Base-by-base conservation (phyloP, 768 basidiomycete species). In the Tylopilus felleus region DNA sequence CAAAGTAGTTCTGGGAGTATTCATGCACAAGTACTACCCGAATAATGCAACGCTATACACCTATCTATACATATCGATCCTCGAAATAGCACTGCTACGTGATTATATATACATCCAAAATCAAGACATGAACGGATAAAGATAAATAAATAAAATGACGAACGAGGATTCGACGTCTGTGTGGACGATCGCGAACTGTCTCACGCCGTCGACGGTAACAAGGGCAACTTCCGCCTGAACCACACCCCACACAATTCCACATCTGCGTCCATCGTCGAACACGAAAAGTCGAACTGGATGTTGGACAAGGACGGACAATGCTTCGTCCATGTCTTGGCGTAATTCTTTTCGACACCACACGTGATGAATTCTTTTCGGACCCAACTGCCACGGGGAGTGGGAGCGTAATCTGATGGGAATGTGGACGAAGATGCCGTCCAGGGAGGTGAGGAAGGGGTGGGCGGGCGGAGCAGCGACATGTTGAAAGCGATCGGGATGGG, bases 281-380 rank as follows among this genome's bases (percentile, higher is more conserved):
- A 61, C 22, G 70, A 65, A 60, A 71, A 69, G 42, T 60, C 61
- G 27, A 69, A 69, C n/a, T 63, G 70, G 17, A 69, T 60, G 35
- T 69, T 63, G 12, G 47, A 53, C 28, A 69, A 19, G 4, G 68
- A 62, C 1, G 68, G 62, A 46, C 68, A 69, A 8, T 56, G 42
- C 2, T 54, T 63, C 23, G 70, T 71, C 68, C 68, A 69, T 16
- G 56, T 58, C 51, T 57, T 63, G 13, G 68, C 68, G 7, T 69
- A 67, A 13, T 36, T 21, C 28, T 64, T 66, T 45, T 69, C 68
- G 21, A 59, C 39, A 1, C 56, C 46, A n/a, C 65, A 65, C 13
- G 55, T 64, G 14, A 71, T 56, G n/a, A 69, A 71, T 21, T 69
- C 70, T 40, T 58, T 65, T 14, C 56, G 53, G n/a, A 54, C 8